Conservation (phyloP, 176 grass and related monocot genomes). For the Melocanna baccifera region DNA sequence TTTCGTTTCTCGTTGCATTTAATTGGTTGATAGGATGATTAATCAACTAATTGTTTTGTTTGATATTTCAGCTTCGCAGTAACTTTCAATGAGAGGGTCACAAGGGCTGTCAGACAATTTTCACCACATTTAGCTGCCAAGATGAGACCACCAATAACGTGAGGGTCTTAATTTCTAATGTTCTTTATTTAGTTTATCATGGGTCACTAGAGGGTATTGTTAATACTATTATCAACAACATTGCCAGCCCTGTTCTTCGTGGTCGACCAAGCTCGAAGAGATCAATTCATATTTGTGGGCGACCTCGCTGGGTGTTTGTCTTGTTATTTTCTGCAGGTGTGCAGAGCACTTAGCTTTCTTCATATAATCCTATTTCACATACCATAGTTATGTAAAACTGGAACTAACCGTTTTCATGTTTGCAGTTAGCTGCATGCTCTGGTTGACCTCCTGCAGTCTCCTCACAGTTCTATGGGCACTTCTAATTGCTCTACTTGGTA, state of each 20-base stretch:
- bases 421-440: constrained; percentile 88
- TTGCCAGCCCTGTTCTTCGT: constrained; percentile 78
- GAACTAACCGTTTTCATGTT: constrained; percentile 22
- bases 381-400: constrained; percentile 1
- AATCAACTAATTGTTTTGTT: constrained; percentile 35
- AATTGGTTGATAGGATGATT: background rate
- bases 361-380: background rate
- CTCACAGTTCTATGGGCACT: constrained; percentile 91
- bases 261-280: constrained; percentile 77
- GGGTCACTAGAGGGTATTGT: background rate
- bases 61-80: constrained; percentile 69
- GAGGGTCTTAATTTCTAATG: constrained; percentile 21
- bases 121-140: constrained; percentile 99
- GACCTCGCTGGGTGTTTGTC: constrained; percentile 89
- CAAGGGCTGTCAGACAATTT: constrained; percentile 78
- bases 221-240: constrained; percentile 5
- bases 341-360: background rate
- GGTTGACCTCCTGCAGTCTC: constrained; percentile 88
- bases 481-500: constrained; percentile 84
- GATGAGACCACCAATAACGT: constrained; percentile 88
- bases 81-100: constrained; percentile 95
- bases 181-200: background rate
- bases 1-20: background rate
- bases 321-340: constrained; percentile 82
- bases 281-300: constrained; percentile 97